Evolutionary conservation across 176 grass and related monocot species (phyloP).

Genomic region (Musa beccarii): DNA sequence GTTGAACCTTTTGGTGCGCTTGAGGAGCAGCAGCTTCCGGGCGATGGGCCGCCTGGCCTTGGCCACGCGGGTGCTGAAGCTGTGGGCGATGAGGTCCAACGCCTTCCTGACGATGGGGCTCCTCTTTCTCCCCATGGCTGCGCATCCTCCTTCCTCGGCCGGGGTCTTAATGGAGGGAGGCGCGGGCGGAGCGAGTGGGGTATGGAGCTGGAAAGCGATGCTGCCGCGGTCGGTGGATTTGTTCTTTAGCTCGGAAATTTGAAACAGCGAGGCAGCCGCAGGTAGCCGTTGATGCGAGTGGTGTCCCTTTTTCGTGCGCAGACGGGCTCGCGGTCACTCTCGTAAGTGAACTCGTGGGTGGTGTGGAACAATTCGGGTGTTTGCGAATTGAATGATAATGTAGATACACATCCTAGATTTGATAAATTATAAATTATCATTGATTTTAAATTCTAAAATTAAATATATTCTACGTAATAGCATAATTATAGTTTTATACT

Average conservation of each 20-base stretch:
- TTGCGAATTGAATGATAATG: too few relatives aligned
- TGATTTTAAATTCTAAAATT: too few relatives aligned
- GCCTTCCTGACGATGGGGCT: conserved; percentile 42
- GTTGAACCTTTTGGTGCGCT: conserved; percentile 38
- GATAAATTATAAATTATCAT: too few relatives aligned
- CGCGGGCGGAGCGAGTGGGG: conserved; percentile 15
- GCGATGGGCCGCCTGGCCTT: conserved; percentile 32
- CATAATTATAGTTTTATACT: too few relatives aligned
- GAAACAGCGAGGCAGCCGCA: neutral
- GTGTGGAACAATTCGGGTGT: too few relatives aligned
- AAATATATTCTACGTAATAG: too few relatives aligned
- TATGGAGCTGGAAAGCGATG: conserved; percentile 35
- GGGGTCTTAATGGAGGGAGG: conserved; percentile 40
- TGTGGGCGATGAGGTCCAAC: conserved; percentile 37
- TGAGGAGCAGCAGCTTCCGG: conserved; percentile 50
- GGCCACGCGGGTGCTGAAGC: conserved; percentile 35
- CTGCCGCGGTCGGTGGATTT: conserved; percentile 34
- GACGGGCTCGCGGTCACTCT: too few relatives aligned
- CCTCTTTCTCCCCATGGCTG: conserved; percentile 28
- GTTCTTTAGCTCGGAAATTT: conserved; percentile 12
- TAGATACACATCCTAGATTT: too few relatives aligned
- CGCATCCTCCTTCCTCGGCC: conserved; percentile 10
- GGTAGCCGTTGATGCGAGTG: neutral
- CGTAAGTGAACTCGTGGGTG: too few relatives aligned
- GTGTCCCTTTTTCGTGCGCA: neutral